Percentiles rank a stretch among this genome's conserved stretches.
These are phyloP conservation scores for Leccinum imitatum DNA, from an alignment of 768 basidiomycete genomes.

Conservation along the genomic window DNA sequence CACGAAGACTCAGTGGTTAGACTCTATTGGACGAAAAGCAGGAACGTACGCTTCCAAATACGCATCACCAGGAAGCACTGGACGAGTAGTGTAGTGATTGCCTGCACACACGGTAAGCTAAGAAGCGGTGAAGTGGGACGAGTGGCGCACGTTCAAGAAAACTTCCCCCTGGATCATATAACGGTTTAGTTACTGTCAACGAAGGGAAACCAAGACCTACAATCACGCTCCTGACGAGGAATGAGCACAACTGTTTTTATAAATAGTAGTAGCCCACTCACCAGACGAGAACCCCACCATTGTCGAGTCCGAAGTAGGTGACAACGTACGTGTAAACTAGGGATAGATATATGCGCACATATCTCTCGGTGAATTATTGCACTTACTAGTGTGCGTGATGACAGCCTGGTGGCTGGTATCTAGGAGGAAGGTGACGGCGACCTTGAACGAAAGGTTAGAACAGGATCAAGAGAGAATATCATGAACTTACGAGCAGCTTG, in stretches of 20 bases:
- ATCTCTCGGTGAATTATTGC: background rate
- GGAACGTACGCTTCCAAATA: conserved; percentile 45
- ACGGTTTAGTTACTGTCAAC: conserved; percentile 5
- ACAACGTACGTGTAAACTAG: conserved; percentile 50
- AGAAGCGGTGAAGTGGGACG: background rate
- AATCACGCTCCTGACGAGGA: conserved; percentile 19
- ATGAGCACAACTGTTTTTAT: background rate
- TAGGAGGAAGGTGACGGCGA: conserved; percentile 45
- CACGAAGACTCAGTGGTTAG: conserved; percentile 13
- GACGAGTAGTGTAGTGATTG: conserved; percentile 48
- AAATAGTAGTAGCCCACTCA: conserved; percentile 24
- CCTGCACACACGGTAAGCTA: conserved; percentile 14
- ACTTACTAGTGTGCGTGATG: conserved; percentile 50
- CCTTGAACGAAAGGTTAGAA: conserved; percentile 35
- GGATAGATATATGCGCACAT: background rate
- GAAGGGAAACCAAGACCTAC: conserved; percentile 14
- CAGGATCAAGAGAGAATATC: background rate
- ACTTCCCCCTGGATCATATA: conserved; percentile 41
- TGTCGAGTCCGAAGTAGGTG: conserved; percentile 36
- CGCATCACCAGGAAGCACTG: conserved; percentile 55
- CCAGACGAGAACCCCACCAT: conserved; percentile 41
- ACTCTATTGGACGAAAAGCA: background rate
- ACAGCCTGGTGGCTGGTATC: conserved; percentile 55
- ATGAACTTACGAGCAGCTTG: conserved; percentile 42
- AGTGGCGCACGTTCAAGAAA: conserved; percentile 42